Conservation (phyloP, 768 basidiomycete species). For the Tulasnella sp. region DNA sequence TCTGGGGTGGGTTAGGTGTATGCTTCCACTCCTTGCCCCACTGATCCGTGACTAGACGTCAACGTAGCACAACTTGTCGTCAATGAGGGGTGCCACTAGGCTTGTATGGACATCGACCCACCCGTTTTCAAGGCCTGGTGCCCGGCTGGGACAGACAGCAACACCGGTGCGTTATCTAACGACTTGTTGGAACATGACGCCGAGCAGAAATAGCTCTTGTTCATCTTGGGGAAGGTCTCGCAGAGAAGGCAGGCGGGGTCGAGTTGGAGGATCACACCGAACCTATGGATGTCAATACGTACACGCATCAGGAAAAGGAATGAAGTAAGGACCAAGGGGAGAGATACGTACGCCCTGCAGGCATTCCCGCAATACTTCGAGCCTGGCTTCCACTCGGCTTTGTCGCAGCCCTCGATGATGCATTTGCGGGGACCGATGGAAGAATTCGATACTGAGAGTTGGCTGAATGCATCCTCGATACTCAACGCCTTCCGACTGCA, state of each 20-base stretch:
- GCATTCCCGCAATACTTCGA: slow-evolving; percentile 6
- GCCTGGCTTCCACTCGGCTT: not conserved
- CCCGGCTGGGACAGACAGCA: not conserved
- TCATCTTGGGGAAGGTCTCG: slow-evolving; percentile 7
- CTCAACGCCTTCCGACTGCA: not conserved
- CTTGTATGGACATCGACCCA: no score
- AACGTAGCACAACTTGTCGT: no score
- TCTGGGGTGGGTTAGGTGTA: not conserved
- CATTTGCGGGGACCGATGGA: not conserved
- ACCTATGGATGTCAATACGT: not conserved
- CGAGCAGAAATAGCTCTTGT: not conserved
- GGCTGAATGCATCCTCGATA: not conserved
- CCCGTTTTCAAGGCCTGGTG: not conserved
- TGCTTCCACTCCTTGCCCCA: not conserved
- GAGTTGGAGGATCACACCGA: not conserved
- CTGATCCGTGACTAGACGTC: not conserved
- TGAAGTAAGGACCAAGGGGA: not conserved
- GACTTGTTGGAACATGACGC: not conserved
- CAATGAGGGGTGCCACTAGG: no score
- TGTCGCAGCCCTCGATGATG: not conserved
- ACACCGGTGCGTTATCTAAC: not conserved
- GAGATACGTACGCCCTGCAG: not conserved
- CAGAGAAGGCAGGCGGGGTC: not conserved
- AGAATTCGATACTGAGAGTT: not conserved
- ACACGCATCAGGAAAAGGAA: not conserved